Evolutionary conservation across 2,329 filamentous ascomycete genomes (phyloP).

Genomic region (Xylariaceae sp.): DNA sequence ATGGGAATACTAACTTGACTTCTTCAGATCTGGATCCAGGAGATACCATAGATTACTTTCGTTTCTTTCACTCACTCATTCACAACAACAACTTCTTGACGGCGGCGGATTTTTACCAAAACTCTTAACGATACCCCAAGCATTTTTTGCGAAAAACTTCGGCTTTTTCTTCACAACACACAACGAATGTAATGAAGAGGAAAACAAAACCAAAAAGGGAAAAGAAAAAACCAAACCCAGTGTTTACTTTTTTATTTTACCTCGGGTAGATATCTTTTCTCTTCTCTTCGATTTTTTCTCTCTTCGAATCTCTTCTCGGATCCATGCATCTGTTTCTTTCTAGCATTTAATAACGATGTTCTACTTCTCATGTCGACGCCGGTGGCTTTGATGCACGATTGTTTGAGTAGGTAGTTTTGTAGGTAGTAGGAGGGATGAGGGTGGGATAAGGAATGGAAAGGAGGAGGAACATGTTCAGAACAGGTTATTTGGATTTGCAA

Average conservation of each 20-base stretch:
- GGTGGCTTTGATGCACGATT: background rate
- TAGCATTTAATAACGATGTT: conserved; percentile 2
- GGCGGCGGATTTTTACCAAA: background rate
- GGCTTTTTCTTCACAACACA: conserved; percentile 17
- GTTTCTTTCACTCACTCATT: conserved; percentile 10
- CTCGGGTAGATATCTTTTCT: background rate
- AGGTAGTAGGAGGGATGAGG: background rate
- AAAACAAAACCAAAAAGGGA: conserved; percentile 12
- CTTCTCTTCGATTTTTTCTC: background rate
- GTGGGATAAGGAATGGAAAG: background rate
- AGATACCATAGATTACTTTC: conserved; percentile 35
- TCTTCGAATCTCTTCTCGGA: background rate
- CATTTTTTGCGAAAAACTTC: conserved; percentile 24
- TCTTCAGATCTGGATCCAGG: conserved; percentile 45
- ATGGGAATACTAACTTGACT: conserved; percentile 24
- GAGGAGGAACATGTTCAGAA: background rate
- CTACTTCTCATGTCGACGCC: background rate
- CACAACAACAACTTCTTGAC: conserved; percentile 17
- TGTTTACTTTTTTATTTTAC: conserved; percentile 1
- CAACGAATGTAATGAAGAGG: conserved; percentile 29
- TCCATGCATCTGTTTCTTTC: conserved; percentile 2
- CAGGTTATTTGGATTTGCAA: too few relatives aligned
- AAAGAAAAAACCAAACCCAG: background rate
- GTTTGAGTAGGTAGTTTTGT: background rate
- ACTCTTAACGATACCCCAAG: conserved; percentile 31